Evolutionary conservation across 108 stramenopile species (phyloP).

Genomic region (Chaetoceros muelleri): DNA sequence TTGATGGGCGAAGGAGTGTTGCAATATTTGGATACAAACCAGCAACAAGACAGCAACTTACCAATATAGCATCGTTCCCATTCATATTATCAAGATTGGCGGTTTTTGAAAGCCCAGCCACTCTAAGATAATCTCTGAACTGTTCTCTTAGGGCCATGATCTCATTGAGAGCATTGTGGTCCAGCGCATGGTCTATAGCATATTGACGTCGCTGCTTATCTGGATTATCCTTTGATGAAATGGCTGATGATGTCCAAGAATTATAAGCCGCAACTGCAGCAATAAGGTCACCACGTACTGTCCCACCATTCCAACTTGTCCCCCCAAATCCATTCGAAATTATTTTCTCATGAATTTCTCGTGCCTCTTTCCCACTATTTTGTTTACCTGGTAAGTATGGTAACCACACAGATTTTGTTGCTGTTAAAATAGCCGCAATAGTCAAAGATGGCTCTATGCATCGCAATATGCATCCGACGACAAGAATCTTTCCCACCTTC

Average conservation of each 20-base stretch:
- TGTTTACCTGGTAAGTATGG: constrained; percentile 2
- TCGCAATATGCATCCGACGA: constrained; percentile 53
- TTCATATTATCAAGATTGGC: neutral
- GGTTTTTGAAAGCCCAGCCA: constrained; percentile 33
- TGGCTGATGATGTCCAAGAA: constrained; percentile 18
- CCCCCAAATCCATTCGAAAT: constrained; percentile 59
- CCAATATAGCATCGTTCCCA: constrained; percentile 39
- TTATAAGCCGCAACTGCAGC: constrained; percentile 48
- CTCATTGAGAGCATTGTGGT: constrained; percentile 26
- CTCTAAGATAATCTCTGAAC: constrained; percentile 30
- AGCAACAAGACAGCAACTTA: constrained; percentile 44
- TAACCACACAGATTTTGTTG: constrained; percentile 33
- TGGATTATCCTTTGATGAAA: constrained; percentile 2
- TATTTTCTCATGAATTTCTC: constrained; percentile 16
- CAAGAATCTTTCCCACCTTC: constrained; percentile 61
- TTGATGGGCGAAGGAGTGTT: constrained; percentile 37
- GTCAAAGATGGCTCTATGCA: constrained; percentile 65
- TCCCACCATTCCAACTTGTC: constrained; percentile 30
- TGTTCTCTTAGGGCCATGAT: constrained; percentile 31
- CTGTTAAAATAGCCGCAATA: constrained; percentile 46
- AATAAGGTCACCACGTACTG: constrained; percentile 50
- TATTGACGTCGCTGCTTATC: constrained; percentile 16
- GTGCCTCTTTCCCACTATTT: constrained; percentile 11
- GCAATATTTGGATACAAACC: constrained; percentile 62
- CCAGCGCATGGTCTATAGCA: constrained; percentile 27